Base-by-base conservation (phyloP, 805 yeast species). In the Kodamaea neixiangensis region DNA sequence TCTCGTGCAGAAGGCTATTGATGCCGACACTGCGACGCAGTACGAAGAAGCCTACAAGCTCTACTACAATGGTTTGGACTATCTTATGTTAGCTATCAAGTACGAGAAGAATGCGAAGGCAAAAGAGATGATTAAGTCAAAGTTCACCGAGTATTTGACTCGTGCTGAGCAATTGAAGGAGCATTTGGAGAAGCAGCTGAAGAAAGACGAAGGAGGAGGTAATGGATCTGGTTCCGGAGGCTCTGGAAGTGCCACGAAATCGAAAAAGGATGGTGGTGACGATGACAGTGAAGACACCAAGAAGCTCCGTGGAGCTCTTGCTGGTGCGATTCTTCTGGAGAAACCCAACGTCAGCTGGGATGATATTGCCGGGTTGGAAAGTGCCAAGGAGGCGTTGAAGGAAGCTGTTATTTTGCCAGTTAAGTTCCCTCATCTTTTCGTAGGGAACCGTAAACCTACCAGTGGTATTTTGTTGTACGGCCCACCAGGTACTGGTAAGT, bases 351-450 rank as follows among this genome's bases (percentile, higher is more conserved):
- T 94, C 22, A 79, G 80, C 58, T 94, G 99, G 99, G 85, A 82
- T 58, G 99, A 94, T 65, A 87, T 94, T 56, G 99, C 99, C 1
- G 99, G 99, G 21, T 76, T 94, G 54, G 98, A 93, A 55, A 81
- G 83, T 25, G 99, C 99, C 7, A 94, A 94, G 63, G 98, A 93
- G 59, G 96, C 99, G 0, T 76, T 94, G 52, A 94, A 94, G 67
- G 99, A 94, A 72, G 97, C 98, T 0, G 99, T 94, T 38, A 94
- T 94, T 35, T 75, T 94, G 54, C 99, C 99, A 1, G 97, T 93
- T 15, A 88, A 87, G 67, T 93, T 94, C 67, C 99, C 99, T 1
- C 98, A 94, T 60, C 72, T 94, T 52, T 94, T 94, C 71, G 89
- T 87, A 7, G 99, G 99, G 1, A 93, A 90, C 66, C 80, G 99